Evolutionary conservation across 345 rosid genomes (phyloP), one percentile per base, ranked within the genome.

Genomic region (Eucalyptus camaldulensis): DNA sequence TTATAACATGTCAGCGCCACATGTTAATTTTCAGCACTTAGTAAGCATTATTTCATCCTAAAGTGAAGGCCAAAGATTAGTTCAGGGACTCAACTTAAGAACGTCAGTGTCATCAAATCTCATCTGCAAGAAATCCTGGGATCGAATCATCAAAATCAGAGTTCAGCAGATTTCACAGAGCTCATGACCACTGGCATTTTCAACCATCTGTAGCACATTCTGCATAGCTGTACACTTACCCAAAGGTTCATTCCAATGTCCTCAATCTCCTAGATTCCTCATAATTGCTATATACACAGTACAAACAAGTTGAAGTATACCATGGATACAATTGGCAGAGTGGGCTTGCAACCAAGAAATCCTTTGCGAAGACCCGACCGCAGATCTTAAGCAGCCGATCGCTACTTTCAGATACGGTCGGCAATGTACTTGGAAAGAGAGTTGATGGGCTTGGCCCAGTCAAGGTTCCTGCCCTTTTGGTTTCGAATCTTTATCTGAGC

Each of bases 401-500:
- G 13, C 47, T 72, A 24, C 47, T 87, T 40, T 93, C 90, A 94
- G 87, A 96, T 92, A 88, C 96, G 90, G 60, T 95, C 95, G 43
- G 93, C 91, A 40, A 96, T 92, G 92, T 93, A 96, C 94, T 88
- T 93, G 33, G 85, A 90, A 69, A 96, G 92, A 85, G 92, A 89
- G 90, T 96, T 93, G 87, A 94, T 91, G 43, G 97, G 97, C 89
- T 94, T 96, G 37, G 89, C 88, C 15, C 91, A 87, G 92, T 95
- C 93, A 16, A 90, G 80, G 83, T 72, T 92, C 53, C 50, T 91
- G 15, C 27, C 86, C 60, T 90, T 90, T 49, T 89, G 86, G 54
- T 86, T 53, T 91, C 91, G 91, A 86, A 95, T 90, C 92, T 97
- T 97, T 58, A 96, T 91, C 86, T 96, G 92, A 87, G 97, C 96